Evolutionary conservation across 2,329 filamentous ascomycete genomes (phyloP).

Genomic region (Aspergillus oerlinghausenensis): DNA sequence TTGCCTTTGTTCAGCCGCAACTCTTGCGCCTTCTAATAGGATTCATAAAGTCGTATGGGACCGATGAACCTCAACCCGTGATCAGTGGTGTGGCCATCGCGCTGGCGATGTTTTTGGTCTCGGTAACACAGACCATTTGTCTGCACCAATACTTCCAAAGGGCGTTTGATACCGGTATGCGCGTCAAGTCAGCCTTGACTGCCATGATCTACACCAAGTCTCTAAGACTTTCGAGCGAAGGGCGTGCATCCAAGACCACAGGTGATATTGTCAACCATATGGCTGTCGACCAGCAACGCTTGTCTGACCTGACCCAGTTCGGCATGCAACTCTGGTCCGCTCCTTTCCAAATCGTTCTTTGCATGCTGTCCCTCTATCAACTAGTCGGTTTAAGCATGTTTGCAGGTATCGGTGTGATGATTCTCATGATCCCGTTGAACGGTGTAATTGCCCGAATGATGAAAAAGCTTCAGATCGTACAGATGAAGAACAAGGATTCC

Average conservation of each 20-base stretch:
- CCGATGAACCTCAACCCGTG: constrained; percentile 64
- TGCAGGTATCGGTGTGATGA: constrained; percentile 89
- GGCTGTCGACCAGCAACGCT: constrained; percentile 93
- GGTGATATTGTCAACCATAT: constrained; percentile 99
- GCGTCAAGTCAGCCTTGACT: constrained; percentile 85
- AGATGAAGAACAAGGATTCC: constrained; percentile 99
- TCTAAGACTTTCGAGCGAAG: constrained; percentile 86
- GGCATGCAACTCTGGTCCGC: constrained; percentile 95
- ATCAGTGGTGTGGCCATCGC: constrained; percentile 84
- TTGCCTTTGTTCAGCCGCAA: constrained; percentile 89
- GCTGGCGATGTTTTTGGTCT: constrained; percentile 85
- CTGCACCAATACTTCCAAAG: constrained; percentile 98
- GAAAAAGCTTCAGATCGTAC: constrained; percentile 88
- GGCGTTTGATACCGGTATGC: constrained; percentile 93
- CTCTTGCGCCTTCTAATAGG: constrained; percentile 76
- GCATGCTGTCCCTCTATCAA: constrained; percentile 93
- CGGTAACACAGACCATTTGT: constrained; percentile 78
- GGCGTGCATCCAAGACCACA: constrained; percentile 79
- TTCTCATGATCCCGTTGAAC: constrained; percentile 95
- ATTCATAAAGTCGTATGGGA: constrained; percentile 73
- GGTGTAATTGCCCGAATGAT: constrained; percentile 86
- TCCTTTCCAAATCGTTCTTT: constrained; percentile 91
- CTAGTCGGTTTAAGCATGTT: constrained; percentile 95
- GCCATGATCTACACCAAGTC: constrained; percentile 92
- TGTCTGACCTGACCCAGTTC: constrained; percentile 93